Evolutionary conservation across 352 stramenopile genomes (phyloP), one percentile per base, ranked within the genome.

Genomic region (Globisporangium parvum): DNA sequence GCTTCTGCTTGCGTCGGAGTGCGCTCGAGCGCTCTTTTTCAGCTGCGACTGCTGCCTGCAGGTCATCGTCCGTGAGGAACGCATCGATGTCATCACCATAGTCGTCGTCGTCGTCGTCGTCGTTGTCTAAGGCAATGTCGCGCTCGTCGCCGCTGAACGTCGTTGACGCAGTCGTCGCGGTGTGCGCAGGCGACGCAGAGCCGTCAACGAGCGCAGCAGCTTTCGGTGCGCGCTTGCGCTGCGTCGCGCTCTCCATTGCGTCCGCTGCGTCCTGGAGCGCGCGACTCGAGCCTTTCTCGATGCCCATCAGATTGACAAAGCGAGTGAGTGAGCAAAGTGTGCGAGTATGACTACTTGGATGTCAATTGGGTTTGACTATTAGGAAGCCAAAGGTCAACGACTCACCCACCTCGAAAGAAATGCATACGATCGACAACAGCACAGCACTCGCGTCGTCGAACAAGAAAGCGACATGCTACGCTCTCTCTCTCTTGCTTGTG

Each of bases 171-270:
- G 41, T 47, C n/a, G 41, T 24, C 9, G 41, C 41, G 11, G 18
- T 47, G 10, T 49, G 45, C 17, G 44, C 37, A 6, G 49, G 49
- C 17, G 49, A 11, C 15, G 9, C n/a, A 4, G 41, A 12, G 18
- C 41, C 41, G 20, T 21, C 41, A 21, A 18, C n/a, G 14, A 2
- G 6, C 21, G 48, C 14, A 18, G 35, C 8, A 3, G 37, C n/a
- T 37, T 42, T 50, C 6, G 42, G 12, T 23, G 44, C 49, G 15
- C 58, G 58, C 58, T 64, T 64, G n/a, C 58, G 58, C 15, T 64
- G 51, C 47, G 45, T 52, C 14, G 51, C 52, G 39, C 41, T 47
- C 41, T 47, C 41, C 41, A 47, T 47, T 11, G 31, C 31, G 31
- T 37, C 31, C 10, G 31, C 31, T 37, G 31, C 31, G 31, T 37